These are phyloP conservation scores for Oldenlandia corymbosa DNA, from an alignment of 257 asterid species.

Conservation along the genomic window DNA sequence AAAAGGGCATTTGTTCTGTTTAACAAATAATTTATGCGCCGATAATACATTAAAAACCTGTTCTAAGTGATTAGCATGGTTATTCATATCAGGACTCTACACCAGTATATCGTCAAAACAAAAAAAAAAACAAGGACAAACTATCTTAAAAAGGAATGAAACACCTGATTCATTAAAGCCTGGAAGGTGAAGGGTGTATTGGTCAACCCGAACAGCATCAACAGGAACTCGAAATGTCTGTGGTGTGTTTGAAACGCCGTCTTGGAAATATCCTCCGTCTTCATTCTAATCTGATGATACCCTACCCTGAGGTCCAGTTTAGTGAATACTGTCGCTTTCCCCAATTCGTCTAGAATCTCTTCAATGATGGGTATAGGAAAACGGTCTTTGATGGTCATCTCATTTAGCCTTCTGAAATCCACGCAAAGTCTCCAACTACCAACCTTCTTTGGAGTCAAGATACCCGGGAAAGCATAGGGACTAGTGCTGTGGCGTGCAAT, in stretches of 20 bases:
- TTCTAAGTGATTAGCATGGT: not conserved
- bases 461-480: too few relatives aligned
- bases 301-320: too few relatives aligned
- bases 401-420: too few relatives aligned
- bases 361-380: too few relatives aligned
- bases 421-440: too few relatives aligned
- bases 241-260: not conserved
- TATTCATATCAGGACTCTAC: not conserved
- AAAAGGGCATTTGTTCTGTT: not conserved
- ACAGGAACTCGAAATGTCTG: not conserved
- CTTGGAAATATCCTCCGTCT: too few relatives aligned
- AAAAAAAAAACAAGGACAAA: not conserved
- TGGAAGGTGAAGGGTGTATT: not conserved
- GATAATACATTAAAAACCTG: not conserved
- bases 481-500: too few relatives aligned
- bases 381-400: too few relatives aligned
- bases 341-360: too few relatives aligned
- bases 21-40: not conserved
- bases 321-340: too few relatives aligned
- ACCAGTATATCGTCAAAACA: not conserved
- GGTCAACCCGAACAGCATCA: not conserved
- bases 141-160: not conserved
- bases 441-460: too few relatives aligned
- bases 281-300: too few relatives aligned
- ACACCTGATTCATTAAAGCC: not conserved